Evolutionary conservation across 148 eudicot species (phyloP).

Genomic region (Agrostemma githago): DNA sequence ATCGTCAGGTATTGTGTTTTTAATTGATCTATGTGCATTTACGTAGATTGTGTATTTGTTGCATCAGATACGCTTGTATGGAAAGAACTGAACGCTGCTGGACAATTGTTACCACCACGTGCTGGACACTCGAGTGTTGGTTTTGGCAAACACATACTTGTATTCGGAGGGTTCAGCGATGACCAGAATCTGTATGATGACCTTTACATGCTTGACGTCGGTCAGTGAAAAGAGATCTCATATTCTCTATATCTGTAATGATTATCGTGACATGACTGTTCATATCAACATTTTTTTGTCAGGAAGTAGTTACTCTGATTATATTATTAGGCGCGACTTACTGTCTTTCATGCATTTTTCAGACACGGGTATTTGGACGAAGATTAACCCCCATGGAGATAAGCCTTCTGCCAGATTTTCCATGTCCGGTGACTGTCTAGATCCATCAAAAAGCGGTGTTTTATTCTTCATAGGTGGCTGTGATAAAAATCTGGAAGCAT

Average conservation of each 20-base stretch:
- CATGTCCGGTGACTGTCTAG: conserved; percentile 84
- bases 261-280: background rate
- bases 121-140: conserved; percentile 87
- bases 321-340: background rate
- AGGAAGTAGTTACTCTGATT: background rate
- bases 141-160: conserved; percentile 69
- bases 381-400: conserved; percentile 55
- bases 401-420: conserved; percentile 94
- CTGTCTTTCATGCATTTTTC: conserved; percentile 11
- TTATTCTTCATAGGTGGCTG: conserved; percentile 88
- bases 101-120: conserved; percentile 84
- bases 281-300: background rate
- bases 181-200: conserved; percentile 78
- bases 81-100: conserved; percentile 68
- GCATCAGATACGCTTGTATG: conserved; percentile 75
- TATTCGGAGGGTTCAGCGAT: conserved; percentile 93
- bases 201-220: conserved; percentile 72
- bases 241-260: conserved; percentile 2
- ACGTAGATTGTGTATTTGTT: conserved; percentile 12
- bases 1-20: background rate
- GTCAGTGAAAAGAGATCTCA: conserved; percentile 36
- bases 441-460: conserved; percentile 66
- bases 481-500: conserved; percentile 72
- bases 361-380: conserved; percentile 76
- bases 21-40: conserved; percentile 5